Evolutionary conservation across 1,284 basidiomycete species (phyloP).

Genomic region (Cryptococcus neoformans): DNA sequence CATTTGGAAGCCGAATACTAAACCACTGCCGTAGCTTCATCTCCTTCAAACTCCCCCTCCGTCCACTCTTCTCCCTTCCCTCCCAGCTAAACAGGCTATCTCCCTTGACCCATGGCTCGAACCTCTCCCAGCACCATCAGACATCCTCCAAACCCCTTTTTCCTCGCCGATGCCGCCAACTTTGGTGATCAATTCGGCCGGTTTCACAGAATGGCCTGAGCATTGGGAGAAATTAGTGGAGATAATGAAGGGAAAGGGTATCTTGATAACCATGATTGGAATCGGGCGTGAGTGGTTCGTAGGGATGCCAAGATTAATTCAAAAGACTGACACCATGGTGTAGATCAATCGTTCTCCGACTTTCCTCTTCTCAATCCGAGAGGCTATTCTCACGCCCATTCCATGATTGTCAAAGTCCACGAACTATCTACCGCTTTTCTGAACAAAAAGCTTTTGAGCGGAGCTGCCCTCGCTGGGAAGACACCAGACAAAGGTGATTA

Average conservation of each 20-base stretch:
- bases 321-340: no score
- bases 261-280: constrained; percentile 35
- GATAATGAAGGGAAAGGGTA: constrained; percentile 49
- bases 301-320: not conserved
- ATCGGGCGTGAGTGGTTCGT: constrained; percentile 32
- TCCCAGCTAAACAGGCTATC: constrained; percentile 59
- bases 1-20: not conserved
- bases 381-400: constrained; percentile 14
- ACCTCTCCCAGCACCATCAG: constrained; percentile 61
- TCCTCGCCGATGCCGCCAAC: constrained; percentile 41
- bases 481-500: constrained; percentile 24
- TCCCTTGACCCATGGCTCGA: constrained; percentile 76
- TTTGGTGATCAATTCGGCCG: constrained; percentile 68
- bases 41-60: constrained; percentile 10
- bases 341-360: constrained; percentile 30
- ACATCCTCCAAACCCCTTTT: constrained; percentile 22
- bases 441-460: constrained; percentile 4
- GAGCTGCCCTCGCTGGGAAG: constrained; percentile 16
- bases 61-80: constrained; percentile 41
- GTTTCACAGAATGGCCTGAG: constrained; percentile 67
- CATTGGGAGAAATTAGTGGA: constrained; percentile 61
- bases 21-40: constrained; percentile 7
- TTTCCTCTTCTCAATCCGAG: constrained; percentile 30
- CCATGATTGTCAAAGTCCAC: constrained; percentile 29
- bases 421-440: constrained; percentile 31